phyloP scores from a whole-genome alignment of 495 filamentous ascomycete genomes.

The Hypoxylon subgilvum region DNA sequence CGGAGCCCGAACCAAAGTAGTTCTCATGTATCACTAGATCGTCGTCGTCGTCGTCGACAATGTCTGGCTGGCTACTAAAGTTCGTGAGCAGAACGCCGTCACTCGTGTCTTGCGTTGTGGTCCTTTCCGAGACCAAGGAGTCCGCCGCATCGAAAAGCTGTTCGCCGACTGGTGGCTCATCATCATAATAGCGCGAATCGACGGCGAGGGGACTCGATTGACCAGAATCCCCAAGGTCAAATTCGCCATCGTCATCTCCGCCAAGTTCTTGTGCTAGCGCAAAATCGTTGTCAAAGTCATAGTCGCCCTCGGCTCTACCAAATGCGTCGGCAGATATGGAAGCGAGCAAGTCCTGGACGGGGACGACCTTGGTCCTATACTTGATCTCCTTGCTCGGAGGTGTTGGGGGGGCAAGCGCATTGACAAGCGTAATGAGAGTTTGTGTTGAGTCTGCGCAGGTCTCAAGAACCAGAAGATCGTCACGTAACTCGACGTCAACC shows the following conservation, averaged over 20 bases:
- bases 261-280: constrained; percentile 47
- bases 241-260: constrained; percentile 39
- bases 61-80: constrained; percentile 38
- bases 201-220: constrained; percentile 45
- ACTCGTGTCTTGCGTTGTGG: constrained; percentile 56
- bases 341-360: constrained; percentile 84
- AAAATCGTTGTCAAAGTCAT: constrained; percentile 64
- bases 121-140: constrained; percentile 43
- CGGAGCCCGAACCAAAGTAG: constrained; percentile 71
- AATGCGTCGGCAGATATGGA: constrained; percentile 89
- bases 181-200: constrained; percentile 51
- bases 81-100: constrained; percentile 63
- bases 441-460: constrained; percentile 97
- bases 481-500: constrained; percentile 78
- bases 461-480: constrained; percentile 88
- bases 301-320: constrained; percentile 59
- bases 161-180: constrained; percentile 42
- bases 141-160: constrained; percentile 51
- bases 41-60: constrained; percentile 38
- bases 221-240: constrained; percentile 42
- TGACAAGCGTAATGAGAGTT: constrained; percentile 80
- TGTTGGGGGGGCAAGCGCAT: constrained; percentile 80
- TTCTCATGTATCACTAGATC: constrained; percentile 76
- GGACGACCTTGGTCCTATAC: constrained; percentile 85
- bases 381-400: constrained; percentile 80